phyloP scores from a whole-genome alignment of 208 protist species.

The Crithidia fasciculata region DNA sequence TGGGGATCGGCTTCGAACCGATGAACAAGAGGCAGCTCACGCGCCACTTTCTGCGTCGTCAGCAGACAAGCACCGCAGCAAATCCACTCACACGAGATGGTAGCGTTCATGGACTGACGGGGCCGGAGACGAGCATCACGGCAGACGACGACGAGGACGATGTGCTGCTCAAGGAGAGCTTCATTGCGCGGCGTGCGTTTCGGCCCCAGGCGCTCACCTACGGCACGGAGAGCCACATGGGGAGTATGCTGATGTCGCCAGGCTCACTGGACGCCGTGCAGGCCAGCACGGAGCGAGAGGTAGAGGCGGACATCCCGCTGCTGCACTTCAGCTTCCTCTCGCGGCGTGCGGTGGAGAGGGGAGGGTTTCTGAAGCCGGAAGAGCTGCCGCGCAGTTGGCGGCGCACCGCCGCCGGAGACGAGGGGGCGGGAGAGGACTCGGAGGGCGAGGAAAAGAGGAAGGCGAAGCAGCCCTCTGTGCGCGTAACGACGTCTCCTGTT shows the following conservation, averaged over 20 bases:
- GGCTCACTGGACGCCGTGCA: constrained; percentile 16
- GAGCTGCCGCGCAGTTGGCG: constrained; percentile 23
- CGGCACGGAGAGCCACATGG: constrained; percentile 31
- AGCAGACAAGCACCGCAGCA: not conserved
- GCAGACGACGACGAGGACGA: constrained; percentile 11
- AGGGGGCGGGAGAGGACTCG: no score
- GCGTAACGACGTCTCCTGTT: not conserved
- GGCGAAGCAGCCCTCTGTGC: not conserved
- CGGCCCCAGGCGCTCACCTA: constrained; percentile 35
- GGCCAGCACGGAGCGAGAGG: constrained; percentile 34
- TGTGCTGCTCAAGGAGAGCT: constrained; percentile 36
- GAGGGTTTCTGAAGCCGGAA: constrained; percentile 10
- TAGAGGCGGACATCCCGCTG: constrained; percentile 60
- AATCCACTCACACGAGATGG: not conserved
- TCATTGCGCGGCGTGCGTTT: constrained; percentile 37
- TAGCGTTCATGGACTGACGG: constrained; percentile 4
- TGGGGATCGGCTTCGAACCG: constrained; percentile 56
- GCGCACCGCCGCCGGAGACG: not conserved
- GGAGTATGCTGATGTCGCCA: constrained; percentile 32
- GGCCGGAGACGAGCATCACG: constrained; percentile 9
- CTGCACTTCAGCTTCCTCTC: constrained; percentile 61
- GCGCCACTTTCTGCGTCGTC: constrained; percentile 34
- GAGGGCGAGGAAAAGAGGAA: no score
- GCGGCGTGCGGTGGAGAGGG: constrained; percentile 18
- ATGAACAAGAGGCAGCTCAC: constrained; percentile 54